Evolutionary conservation across 164 flowering plant species (phyloP), one percentile per base, ranked within the genome.

Genomic region (Berberis thunbergii): DNA sequence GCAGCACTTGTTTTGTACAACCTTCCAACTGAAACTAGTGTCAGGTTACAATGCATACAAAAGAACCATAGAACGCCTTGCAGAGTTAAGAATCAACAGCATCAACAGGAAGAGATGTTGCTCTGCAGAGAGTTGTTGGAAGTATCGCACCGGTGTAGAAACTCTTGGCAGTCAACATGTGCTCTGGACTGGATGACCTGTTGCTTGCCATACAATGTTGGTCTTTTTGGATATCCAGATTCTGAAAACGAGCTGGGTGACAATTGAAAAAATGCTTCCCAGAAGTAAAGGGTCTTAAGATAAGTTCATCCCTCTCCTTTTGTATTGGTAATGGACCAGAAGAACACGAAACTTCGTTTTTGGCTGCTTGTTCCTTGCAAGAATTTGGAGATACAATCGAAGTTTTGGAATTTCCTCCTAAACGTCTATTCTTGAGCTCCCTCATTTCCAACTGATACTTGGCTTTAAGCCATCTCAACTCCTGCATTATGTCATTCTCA

Each of bases 401-500:
- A 42, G 66, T 40, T 67, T 67, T 79, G 41, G 75, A 61, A 40
- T 63, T 61, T 53, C 66, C 69, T 56, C 76, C 75, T 11, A 81
- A 60, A 57, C 80, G 83, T 67, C 75, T 80, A 68, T 81, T 80
- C 58, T 72, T 76, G 4, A 84, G 71, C 68, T 83, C 86, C 60
- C 85, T 76, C 58, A 80, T 7, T 69, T 93, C 90, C 75, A 84
- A 68, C 72, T 85, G 85, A 64, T 85, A 82, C 83, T 83, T 85
- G 1, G 97, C 89, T 73, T 83, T 86, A 6, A 89, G 87, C 96
- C 94, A 85, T 71, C 94, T 84, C 68, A 89, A 59, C 69, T 89
- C 96, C 62, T 78, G 84, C 71, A 82, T 76, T 0, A 81, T 79
- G 58, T 83, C 92, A 65, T 85, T 82, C 72, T 84, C 90, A 49